These are phyloP conservation scores for Corylus americana DNA, from an alignment of 306 rosid genomes.

Conservation along the genomic window DNA sequence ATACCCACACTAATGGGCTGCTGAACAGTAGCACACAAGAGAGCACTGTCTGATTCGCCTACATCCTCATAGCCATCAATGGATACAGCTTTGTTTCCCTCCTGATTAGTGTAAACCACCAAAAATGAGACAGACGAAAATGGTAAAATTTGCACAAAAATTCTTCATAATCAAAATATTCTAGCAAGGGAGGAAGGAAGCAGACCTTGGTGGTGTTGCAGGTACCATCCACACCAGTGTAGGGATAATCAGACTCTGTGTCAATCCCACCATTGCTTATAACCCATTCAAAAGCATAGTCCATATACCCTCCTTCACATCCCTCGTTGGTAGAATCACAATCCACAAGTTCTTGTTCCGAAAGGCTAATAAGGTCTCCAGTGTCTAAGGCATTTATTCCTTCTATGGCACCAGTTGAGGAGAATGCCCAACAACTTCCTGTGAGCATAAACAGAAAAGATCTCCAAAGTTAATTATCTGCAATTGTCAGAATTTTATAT, in stretches of 20 bases:
- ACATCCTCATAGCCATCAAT: constrained; percentile 68
- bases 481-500: too few relatives aligned
- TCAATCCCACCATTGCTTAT: constrained; percentile 73
- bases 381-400: constrained; percentile 73
- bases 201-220: constrained; percentile 62
- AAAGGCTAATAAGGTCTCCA: constrained; percentile 63
- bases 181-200: background rate
- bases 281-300: constrained; percentile 83
- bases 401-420: constrained; percentile 70
- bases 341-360: constrained; percentile 79
- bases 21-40: constrained; percentile 58
- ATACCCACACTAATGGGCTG: constrained; percentile 77
- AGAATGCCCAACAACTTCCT: constrained; percentile 95
- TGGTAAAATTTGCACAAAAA: background rate
- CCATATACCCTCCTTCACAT: constrained; percentile 77
- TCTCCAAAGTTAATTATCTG: too few relatives aligned
- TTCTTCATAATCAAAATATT: background rate
- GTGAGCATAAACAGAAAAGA: constrained; percentile 3
- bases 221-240: constrained; percentile 49
- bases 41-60: constrained; percentile 51
- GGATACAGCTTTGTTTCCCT: constrained; percentile 53
- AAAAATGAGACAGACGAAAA: background rate
- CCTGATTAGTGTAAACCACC: constrained; percentile 38
- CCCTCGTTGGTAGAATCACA: constrained; percentile 68
- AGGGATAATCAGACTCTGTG: constrained; percentile 63